A percentile compares a stretch with the other conserved stretches of the same genome.
Conservation (phyloP, 768 basidiomycete genomes). For the Phanerodontia chrysosporium region DNA sequence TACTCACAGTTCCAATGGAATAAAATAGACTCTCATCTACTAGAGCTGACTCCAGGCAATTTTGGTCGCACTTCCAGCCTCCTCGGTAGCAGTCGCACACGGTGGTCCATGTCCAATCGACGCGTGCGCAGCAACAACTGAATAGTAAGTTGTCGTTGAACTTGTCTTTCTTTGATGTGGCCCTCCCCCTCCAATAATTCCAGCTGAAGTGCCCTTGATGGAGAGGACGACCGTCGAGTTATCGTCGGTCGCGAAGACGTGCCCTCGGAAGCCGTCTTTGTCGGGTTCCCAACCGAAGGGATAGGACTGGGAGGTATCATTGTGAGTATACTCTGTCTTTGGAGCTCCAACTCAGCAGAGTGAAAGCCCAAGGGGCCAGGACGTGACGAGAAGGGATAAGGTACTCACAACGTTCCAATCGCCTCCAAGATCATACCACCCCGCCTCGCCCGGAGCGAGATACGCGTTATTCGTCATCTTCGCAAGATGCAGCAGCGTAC, state of each 20-base stretch:
- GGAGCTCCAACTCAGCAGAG: no score
- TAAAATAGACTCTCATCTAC: slow-evolving; percentile 84
- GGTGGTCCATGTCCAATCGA: slow-evolving; percentile 91
- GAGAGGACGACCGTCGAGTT: slow-evolving; percentile 83
- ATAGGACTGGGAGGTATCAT: no score
- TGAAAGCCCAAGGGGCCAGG: not conserved
- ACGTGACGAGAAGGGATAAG: not conserved
- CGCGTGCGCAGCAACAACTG: slow-evolving; percentile 89
- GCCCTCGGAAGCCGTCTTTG: slow-evolving; percentile 83
- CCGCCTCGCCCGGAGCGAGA: slow-evolving; percentile 49
- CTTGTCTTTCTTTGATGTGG: slow-evolving; percentile 91
- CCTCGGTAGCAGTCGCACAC: slow-evolving; percentile 87
- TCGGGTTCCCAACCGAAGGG: slow-evolving; percentile 93
- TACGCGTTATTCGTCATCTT: slow-evolving; percentile 98
- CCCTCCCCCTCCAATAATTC: slow-evolving; percentile 67
- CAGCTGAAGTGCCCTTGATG: slow-evolving; percentile 92
- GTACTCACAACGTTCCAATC: slow-evolving; percentile 56
- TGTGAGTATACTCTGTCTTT: no score
- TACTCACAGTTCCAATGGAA: slow-evolving; percentile 78
- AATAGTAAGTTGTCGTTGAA: slow-evolving; percentile 91
- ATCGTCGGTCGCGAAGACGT: slow-evolving; percentile 81
- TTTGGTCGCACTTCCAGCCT: slow-evolving; percentile 76
- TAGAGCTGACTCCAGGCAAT: slow-evolving; percentile 73
- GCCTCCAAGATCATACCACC: slow-evolving; percentile 75
- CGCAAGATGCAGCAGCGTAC: slow-evolving; percentile 76